A percentile compares a stretch with the other conserved stretches of the same genome.
Evolutionary conservation across 768 basidiomycete genomes (phyloP).

Genomic region (Tricholoma sp.): DNA sequence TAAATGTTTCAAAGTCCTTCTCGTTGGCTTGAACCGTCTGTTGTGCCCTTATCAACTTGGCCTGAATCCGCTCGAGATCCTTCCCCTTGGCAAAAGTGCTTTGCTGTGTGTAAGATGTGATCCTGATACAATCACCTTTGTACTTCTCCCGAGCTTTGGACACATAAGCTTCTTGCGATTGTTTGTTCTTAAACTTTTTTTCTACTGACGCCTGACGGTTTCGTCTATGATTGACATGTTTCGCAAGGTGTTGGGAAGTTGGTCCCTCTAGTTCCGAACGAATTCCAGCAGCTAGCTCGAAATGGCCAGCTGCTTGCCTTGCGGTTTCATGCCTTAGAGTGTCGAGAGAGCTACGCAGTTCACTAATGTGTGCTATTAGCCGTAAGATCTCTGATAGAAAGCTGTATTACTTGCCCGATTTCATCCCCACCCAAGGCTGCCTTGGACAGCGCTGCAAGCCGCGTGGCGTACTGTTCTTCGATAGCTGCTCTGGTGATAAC

Average conservation of each 20-base stretch:
- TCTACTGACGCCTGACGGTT: constrained; percentile 70
- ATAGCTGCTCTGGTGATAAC: constrained; percentile 60
- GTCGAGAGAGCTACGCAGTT: constrained; percentile 76
- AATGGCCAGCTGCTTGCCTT: constrained; percentile 67
- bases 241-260: constrained; percentile 53
- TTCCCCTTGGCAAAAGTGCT: constrained; percentile 78
- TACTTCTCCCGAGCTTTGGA: constrained; percentile 87
- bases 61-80: constrained; percentile 81
- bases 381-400: not conserved
- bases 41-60: constrained; percentile 78
- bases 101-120: constrained; percentile 89
- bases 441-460: constrained; percentile 76
- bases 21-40: constrained; percentile 90
- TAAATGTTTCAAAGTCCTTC: constrained; percentile 81
- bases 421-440: constrained; percentile 78
- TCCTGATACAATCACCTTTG: constrained; percentile 80
- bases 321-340: constrained; percentile 81
- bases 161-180: constrained; percentile 80
- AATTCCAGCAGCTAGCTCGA: constrained; percentile 67
- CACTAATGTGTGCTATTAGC: constrained; percentile 38
- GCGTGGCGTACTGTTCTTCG: constrained; percentile 92
- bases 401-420: constrained; percentile 64
- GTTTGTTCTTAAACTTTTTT: constrained; percentile 84
- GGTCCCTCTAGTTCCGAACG: constrained; percentile 66
- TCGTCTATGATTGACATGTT: constrained; percentile 67